phyloP scores from a whole-genome alignment of 192 early-diverging fungal genomes.

The Globomyces pollinis-pini region DNA sequence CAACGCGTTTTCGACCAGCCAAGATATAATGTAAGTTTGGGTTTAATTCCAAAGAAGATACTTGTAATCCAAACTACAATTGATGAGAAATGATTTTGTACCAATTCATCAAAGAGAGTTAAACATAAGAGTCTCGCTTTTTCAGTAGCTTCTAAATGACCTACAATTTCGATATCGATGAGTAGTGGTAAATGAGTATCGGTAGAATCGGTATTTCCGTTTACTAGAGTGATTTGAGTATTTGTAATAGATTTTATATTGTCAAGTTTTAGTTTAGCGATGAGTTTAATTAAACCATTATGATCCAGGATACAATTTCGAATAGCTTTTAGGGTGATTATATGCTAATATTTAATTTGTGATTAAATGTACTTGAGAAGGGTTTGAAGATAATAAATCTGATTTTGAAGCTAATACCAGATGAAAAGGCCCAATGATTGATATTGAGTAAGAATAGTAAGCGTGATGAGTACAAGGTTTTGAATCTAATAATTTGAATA shows the following conservation, averaged over 20 bases:
- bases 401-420: conserved; percentile 16
- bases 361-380: conserved; percentile 21
- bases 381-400: conserved; percentile 23
- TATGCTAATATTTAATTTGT: conserved; percentile 15
- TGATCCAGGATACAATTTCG: conserved; percentile 36
- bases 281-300: conserved; percentile 40
- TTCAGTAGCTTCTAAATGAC: conserved; percentile 37
- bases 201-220: conserved; percentile 5
- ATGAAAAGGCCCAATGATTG: conserved; percentile 18
- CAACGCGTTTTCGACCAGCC: conserved; percentile 56
- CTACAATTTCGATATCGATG: conserved; percentile 51
- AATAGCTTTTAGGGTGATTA: conserved; percentile 34
- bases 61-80: conserved; percentile 7
- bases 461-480: too few species aligned
- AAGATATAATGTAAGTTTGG: conserved; percentile 60
- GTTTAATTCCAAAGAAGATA: conserved; percentile 27
- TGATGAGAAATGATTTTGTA: neutral
- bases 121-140: conserved; percentile 34
- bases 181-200: conserved; percentile 17
- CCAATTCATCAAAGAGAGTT: conserved; percentile 38
- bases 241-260: conserved; percentile 35
- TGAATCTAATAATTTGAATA: too few species aligned
- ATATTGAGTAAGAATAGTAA: conserved; percentile 14
- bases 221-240: conserved; percentile 42
- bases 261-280: conserved; percentile 38